Percentiles rank a stretch among this genome's conserved stretches.
Evolutionary conservation across 805 yeast genomes (phyloP).

Genomic region (Candida krabiensis): DNA sequence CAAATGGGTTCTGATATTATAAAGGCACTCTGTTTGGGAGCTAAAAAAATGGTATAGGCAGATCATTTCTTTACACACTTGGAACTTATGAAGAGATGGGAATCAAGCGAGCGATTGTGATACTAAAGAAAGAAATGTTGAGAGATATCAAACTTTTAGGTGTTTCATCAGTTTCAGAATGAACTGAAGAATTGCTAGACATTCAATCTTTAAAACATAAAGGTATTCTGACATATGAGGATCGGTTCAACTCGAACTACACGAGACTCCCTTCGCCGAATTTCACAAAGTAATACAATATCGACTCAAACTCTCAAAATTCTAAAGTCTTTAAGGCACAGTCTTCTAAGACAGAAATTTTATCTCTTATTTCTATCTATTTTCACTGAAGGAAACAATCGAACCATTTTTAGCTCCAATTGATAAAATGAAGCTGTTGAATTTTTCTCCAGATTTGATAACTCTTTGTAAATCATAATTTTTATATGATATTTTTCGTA

Average conservation of each 20-base stretch:
- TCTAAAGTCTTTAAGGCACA: too few relatives aligned
- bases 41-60: constrained; percentile 64
- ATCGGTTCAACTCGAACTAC: constrained; percentile 54
- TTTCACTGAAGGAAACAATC: too few relatives aligned
- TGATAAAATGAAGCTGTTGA: too few relatives aligned
- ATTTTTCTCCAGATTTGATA: too few relatives aligned
- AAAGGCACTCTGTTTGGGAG: constrained; percentile 45
- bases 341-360: too few relatives aligned
- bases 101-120: constrained; percentile 60
- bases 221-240: constrained; percentile 44
- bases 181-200: constrained; percentile 44
- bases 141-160: constrained; percentile 70
- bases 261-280: constrained; percentile 42
- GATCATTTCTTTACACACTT: constrained; percentile 77
- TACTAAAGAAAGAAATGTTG: constrained; percentile 58
- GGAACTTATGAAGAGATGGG: constrained; percentile 80
- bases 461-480: too few relatives aligned
- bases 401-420: too few relatives aligned
- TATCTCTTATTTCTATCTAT: too few relatives aligned
- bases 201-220: constrained; percentile 31
- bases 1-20: constrained; percentile 44
- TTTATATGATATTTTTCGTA: too few relatives aligned
- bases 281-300: constrained; percentile 15
- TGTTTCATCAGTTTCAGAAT: constrained; percentile 47
- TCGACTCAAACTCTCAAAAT: too few relatives aligned